Evolutionary conservation across 139 green algal species (phyloP), one percentile per base, ranked within the genome.

Genomic region (Haematococcus sp.): DNA sequence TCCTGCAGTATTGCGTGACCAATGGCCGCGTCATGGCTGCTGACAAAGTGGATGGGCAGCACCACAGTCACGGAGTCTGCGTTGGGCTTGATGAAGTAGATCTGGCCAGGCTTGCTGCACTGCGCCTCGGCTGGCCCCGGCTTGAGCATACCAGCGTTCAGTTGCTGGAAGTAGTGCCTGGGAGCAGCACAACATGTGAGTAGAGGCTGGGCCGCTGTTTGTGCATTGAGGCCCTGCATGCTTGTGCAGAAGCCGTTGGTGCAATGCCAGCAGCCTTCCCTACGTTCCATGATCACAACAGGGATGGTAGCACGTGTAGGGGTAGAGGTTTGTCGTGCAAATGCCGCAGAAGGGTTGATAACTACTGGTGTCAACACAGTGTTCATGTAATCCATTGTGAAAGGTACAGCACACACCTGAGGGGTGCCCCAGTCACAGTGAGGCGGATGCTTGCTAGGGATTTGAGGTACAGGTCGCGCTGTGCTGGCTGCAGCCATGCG

Each of bases 1-100:
- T 65, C 58, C 25, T 65, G 58, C 27, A 65, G 58, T 13, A 65
- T 22, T 27, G 58, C 58, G 27, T 65, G 58, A 2, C 58, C 58
- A 4, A 65, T 65, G 58, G 58, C 58, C 25, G 58, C 58, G 25
- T 65, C 58, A 17, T 65, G 58, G 58, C 20, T 35, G 58, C 58
- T 65, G 4, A 65, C 58, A 27, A 65, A 65, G 4, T 27, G 58
- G 27, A 65, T 65, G 27, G 58, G 58, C 58, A 65, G 58, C 4
- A 65, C 15, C 4, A 65, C 58, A 11, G 58, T 65, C 58, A 65
- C 58, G 11, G n/a, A 40, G 27, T 65, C 58, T 4, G 3, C 25
- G 4, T 65, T n/a, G 11, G 58, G 25, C 25, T 65, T 65, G 58
- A 65, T 27, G 27, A 43, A 65, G 25, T 65, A 65, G 3, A 65